Percentiles rank a stretch among this genome's conserved stretches.
phyloP scores from a whole-genome alignment of 306 rosid genomes.

The Casuarina glauca region DNA sequence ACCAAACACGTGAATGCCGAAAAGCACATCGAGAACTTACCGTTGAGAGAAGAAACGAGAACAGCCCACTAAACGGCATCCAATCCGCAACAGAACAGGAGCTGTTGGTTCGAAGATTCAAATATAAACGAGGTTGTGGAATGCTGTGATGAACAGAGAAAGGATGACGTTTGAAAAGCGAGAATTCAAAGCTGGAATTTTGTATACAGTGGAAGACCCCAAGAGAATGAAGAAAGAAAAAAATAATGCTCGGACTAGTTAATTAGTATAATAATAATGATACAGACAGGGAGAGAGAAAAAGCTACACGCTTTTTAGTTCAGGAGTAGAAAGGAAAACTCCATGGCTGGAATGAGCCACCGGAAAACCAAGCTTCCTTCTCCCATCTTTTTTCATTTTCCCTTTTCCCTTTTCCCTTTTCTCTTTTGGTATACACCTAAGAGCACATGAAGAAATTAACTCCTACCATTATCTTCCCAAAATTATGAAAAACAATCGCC shows the following conservation, averaged over 20 bases:
- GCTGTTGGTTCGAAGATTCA: neutral
- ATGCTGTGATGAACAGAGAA: neutral
- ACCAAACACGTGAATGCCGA: constrained; percentile 27
- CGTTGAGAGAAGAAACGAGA: neutral
- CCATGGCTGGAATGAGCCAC: constrained; percentile 30
- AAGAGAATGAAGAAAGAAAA: neutral
- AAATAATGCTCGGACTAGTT: constrained; percentile 5
- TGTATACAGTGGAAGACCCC: constrained; percentile 23
- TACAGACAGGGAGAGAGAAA: constrained; percentile 19
- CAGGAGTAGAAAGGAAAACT: constrained; percentile 13
- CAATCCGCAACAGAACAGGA: neutral
- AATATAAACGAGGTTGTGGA: neutral
- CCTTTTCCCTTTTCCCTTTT: constrained; percentile 28
- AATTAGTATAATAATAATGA: constrained; percentile 25
- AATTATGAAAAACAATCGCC: too few relatives aligned
- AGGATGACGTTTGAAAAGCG: neutral
- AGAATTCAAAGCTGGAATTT: constrained; percentile 21
- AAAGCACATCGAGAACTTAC: constrained; percentile 30
- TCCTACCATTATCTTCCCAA: too few relatives aligned
- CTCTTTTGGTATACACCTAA: neutral
- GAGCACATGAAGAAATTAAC: too few relatives aligned
- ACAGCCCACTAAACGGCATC: neutral
- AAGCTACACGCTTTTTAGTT: constrained; percentile 24
- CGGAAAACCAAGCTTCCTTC: constrained; percentile 20
- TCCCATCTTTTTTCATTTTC: neutral